Evolutionary conservation across 345 rosid species (phyloP), one percentile per base, ranked within the genome.

Genomic region (Lumnitzera littorea): DNA sequence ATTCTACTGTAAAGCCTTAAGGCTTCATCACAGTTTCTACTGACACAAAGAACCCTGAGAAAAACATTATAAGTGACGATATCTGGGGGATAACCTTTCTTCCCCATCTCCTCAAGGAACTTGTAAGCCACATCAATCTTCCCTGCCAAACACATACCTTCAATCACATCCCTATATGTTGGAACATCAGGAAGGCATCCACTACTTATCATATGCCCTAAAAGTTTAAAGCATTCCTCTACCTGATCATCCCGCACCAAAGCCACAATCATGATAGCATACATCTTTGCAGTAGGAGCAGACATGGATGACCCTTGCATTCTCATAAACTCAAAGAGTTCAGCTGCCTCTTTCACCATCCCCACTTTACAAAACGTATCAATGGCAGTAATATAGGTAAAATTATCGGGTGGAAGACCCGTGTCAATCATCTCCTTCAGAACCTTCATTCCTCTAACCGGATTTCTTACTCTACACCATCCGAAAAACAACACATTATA

Each of bases 141-240:
- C 29, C 89, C 99, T 48, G 84, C 83, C 50, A 62, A 62, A 72
- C 84, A 90, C 89, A 86, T 86, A 59, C 96, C 99, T 74, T 86
- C 91, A 9, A 90, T 77, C 55, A 90, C 61, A 46, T 88, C 92
- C 74, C 86, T 82, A 71, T 76, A 90, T 0, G 99, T 94, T 14
- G 95, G 76, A 62, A 90, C 96, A 74, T 94, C 97, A 15, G 97
- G 99, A 55, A 94, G 88, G 60, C 92, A 90, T 53, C 95, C 97
- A 29, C 74, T 80, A 64, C 66, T 69, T 59, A 82, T 78, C 99
- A 94, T 94, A 56, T 88, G 75, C 58, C 76, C 89, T 16, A 94
- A 52, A 61, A 86, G 80, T 71, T 83, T 65, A 72, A 80, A 86
- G 77, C 89, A 72, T 41, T 84, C 95, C 24, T 84, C 82, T 57